Conservation (phyloP, 164 flowering plant genomes). For the Aristolochia fimbriata region DNA sequence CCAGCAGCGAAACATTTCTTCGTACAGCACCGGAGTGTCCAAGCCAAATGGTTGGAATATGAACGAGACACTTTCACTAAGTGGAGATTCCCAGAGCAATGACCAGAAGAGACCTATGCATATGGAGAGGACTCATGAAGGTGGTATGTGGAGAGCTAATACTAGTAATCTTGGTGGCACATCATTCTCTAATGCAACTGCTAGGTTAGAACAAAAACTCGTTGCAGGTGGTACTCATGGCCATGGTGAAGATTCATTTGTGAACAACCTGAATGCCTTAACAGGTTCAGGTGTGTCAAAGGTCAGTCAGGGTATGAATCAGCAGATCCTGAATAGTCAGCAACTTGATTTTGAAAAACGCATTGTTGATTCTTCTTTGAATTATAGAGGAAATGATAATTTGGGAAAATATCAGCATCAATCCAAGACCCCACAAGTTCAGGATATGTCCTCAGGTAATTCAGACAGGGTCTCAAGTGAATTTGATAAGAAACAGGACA, state of each 20-base stretch:
- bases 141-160: slow-evolving; percentile 20
- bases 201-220: slow-evolving; percentile 22
- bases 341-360: slow-evolving; percentile 22
- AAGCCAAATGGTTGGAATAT: slow-evolving; percentile 19
- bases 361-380: slow-evolving; percentile 14
- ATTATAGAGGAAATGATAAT: slow-evolving; percentile 19
- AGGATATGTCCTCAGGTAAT: slow-evolving; percentile 13
- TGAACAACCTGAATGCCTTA: slow-evolving; percentile 9
- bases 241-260: slow-evolving; percentile 15
- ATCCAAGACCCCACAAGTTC: slow-evolving; percentile 7
- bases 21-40: slow-evolving; percentile 13
- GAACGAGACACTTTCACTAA: slow-evolving; percentile 12
- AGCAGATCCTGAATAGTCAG: slow-evolving; percentile 14
- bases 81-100: slow-evolving; percentile 18
- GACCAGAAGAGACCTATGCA: slow-evolving; percentile 15
- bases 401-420: slow-evolving; percentile 17
- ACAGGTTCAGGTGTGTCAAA: slow-evolving; percentile 14
- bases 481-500: slow-evolving; percentile 18
- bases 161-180: slow-evolving; percentile 8
- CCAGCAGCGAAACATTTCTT: slow-evolving; percentile 16
- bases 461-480: slow-evolving; percentile 24
- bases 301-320: slow-evolving; percentile 20
- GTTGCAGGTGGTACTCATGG: slow-evolving; percentile 12
- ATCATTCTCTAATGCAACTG: slow-evolving; percentile 13
- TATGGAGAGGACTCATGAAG: slow-evolving; percentile 14